These are phyloP conservation scores for Yarrowia phangngaensis DNA, from an alignment of 805 yeast species.

Conservation along the genomic window DNA sequence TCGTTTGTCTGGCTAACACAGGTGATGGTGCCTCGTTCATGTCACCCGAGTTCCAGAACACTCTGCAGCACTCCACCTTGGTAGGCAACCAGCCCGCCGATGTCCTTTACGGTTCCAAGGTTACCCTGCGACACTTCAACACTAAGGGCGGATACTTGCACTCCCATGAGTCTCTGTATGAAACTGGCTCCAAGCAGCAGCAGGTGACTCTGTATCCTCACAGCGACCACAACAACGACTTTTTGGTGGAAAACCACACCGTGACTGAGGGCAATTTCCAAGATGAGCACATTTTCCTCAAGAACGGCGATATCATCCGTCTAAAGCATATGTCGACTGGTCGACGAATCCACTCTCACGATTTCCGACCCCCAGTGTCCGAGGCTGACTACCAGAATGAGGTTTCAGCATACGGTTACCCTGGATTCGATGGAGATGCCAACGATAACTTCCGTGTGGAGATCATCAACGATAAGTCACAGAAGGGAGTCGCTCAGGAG, in stretches of 20 bases:
- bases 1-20: slow-evolving; percentile 43
- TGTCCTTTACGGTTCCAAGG: slow-evolving; percentile 65
- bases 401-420: slow-evolving; percentile 68
- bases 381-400: slow-evolving; percentile 88
- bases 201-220: slow-evolving; percentile 61
- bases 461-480: slow-evolving; percentile 43
- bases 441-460: slow-evolving; percentile 68
- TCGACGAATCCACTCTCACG: slow-evolving; percentile 64
- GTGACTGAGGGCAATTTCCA: slow-evolving; percentile 65
- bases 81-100: slow-evolving; percentile 53
- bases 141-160: slow-evolving; percentile 73
- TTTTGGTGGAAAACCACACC: slow-evolving; percentile 75
- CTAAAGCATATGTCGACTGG: slow-evolving; percentile 69
- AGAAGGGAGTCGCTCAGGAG: slow-evolving; percentile 41
- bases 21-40: slow-evolving; percentile 63
- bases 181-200: slow-evolving; percentile 56
- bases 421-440: slow-evolving; percentile 58
- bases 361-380: slow-evolving; percentile 78
- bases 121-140: slow-evolving; percentile 66
- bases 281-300: slow-evolving; percentile 52
- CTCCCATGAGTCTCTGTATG: slow-evolving; percentile 55
- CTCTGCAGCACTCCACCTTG: slow-evolving; percentile 47
- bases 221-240: slow-evolving; percentile 58
- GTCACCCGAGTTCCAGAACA: slow-evolving; percentile 63
- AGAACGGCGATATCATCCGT: slow-evolving; percentile 56